A percentile compares a stretch with the other conserved stretches of the same genome.
Conservation (phyloP, 2,329 filamentous ascomycete species). For the Massarina eburnea region DNA sequence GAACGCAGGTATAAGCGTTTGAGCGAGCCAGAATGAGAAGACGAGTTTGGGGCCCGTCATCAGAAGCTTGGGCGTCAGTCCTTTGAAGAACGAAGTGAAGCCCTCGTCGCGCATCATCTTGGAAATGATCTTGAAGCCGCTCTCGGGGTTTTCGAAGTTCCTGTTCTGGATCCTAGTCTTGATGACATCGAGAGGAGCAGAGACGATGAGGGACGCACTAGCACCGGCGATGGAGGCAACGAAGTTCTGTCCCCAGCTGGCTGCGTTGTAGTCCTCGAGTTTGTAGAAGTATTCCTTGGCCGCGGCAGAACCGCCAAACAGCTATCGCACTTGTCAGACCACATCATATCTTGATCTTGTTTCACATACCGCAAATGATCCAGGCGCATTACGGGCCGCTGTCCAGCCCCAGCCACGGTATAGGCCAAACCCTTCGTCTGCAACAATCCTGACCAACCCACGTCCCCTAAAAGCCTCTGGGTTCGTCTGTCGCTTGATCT, state of each 20-base stretch:
- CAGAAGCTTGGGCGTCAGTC: conserved; percentile 91
- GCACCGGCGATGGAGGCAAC: conserved; percentile 94
- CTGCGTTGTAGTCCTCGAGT: conserved; percentile 92
- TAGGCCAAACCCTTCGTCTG: conserved; percentile 90
- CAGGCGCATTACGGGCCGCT: conserved; percentile 92
- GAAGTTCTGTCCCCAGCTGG: conserved; percentile 94
- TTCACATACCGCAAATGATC: conserved; percentile 83
- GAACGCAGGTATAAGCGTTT: conserved; percentile 95
- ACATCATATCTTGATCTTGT: neutral
- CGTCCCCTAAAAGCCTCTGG: conserved; percentile 95
- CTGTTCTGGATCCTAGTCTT: conserved; percentile 98
- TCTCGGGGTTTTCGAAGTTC: conserved; percentile 98
- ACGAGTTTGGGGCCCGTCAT: conserved; percentile 99
- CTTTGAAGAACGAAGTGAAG: conserved; percentile 90
- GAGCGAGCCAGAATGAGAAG: conserved; percentile 99
- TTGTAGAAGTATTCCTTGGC: conserved; percentile 95
- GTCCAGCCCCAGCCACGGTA: conserved; percentile 99
- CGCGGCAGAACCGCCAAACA: conserved; percentile 96
- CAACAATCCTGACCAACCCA: conserved; percentile 84
- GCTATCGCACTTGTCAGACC: conserved; percentile 52
- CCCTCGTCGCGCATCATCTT: conserved; percentile 96
- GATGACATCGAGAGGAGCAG: conserved; percentile 97
- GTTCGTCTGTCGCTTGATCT: conserved; percentile 99
- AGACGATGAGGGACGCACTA: conserved; percentile 91
- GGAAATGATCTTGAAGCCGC: conserved; percentile 84